A percentile compares a stretch with the other conserved stretches of the same genome.
phyloP scores from a whole-genome alignment of 345 rosid species.

The Arabidopsis arenosa region DNA sequence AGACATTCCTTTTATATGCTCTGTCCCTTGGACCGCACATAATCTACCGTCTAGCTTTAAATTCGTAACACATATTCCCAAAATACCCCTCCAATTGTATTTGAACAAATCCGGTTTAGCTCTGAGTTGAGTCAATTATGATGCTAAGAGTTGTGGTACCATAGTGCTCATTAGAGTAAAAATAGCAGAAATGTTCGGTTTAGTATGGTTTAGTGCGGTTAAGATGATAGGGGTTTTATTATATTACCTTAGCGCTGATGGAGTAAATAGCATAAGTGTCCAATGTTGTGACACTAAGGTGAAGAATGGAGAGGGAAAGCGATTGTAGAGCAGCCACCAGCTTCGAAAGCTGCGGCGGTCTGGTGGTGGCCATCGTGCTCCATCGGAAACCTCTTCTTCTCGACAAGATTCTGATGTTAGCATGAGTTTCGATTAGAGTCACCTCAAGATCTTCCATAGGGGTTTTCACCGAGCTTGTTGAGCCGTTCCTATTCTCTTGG shows the following conservation, averaged over 20 bases:
- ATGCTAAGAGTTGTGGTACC: conserved; percentile 43
- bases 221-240: conserved; percentile 7
- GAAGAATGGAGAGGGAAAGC: conserved; percentile 72
- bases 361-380: conserved; percentile 19
- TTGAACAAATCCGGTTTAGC: conserved; percentile 9
- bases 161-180: conserved; percentile 35
- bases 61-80: conserved; percentile 1
- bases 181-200: background rate
- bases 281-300: conserved; percentile 68
- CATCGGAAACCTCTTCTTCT: conserved; percentile 52
- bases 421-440: conserved; percentile 83
- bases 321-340: conserved; percentile 67
- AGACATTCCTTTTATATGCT: conserved; percentile 43
- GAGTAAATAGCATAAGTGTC: conserved; percentile 68
- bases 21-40: conserved; percentile 23
- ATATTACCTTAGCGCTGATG: conserved; percentile 77
- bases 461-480: conserved; percentile 48
- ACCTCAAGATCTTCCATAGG: conserved; percentile 81
- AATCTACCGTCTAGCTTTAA: conserved; percentile 15
- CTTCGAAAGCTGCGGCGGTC: conserved; percentile 58
- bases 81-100: conserved; percentile 3
- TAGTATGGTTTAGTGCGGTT: background rate
- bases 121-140: background rate
- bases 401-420: conserved; percentile 76
- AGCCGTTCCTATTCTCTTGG: conserved; percentile 55